These are phyloP conservation scores for Oryza officinalis DNA, from an alignment of 176 grass and related monocot species.

Conservation along the genomic window DNA sequence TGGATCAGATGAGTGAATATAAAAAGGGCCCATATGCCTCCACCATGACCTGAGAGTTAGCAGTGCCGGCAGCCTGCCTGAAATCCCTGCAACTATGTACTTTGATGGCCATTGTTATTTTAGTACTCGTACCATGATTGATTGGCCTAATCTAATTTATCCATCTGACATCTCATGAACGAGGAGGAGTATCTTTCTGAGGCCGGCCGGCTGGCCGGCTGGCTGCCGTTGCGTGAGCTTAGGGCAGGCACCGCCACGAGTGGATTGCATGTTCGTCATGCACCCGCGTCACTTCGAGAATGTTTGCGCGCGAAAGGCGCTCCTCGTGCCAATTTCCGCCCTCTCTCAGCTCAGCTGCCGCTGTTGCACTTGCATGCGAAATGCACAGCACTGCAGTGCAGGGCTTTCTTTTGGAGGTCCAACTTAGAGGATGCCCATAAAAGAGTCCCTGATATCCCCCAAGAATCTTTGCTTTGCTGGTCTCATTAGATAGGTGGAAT, in stretches of 20 bases:
- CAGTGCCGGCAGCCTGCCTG: constrained; percentile 1
- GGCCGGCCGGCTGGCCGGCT: neutral
- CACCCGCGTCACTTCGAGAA: constrained; percentile 22
- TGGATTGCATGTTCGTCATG: constrained; percentile 41
- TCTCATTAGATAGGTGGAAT: constrained; percentile 14
- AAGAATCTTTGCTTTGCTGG: constrained; percentile 41
- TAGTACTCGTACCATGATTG: constrained; percentile 27
- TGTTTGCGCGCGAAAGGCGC: constrained; percentile 37
- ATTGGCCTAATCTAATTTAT: neutral
- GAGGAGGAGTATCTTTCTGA: neutral
- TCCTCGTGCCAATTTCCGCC: neutral
- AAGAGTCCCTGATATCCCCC: constrained; percentile 34
- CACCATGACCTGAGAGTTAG: constrained; percentile 28
- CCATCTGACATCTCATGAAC: neutral
- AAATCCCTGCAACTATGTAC: constrained; percentile 14
- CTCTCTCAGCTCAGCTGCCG: neutral
- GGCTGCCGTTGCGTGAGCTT: neutral
- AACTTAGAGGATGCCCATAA: constrained; percentile 30
- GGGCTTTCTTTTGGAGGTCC: constrained; percentile 16
- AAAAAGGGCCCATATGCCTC: constrained; percentile 34
- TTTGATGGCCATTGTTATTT: constrained; percentile 20
- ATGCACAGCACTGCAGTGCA: neutral
- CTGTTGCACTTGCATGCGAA: neutral
- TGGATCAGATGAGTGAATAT: neutral
- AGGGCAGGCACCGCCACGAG: neutral